Evolutionary conservation across 1,139 yeast genomes (phyloP).

Genomic region (Debaryomyces nepalensis): DNA sequence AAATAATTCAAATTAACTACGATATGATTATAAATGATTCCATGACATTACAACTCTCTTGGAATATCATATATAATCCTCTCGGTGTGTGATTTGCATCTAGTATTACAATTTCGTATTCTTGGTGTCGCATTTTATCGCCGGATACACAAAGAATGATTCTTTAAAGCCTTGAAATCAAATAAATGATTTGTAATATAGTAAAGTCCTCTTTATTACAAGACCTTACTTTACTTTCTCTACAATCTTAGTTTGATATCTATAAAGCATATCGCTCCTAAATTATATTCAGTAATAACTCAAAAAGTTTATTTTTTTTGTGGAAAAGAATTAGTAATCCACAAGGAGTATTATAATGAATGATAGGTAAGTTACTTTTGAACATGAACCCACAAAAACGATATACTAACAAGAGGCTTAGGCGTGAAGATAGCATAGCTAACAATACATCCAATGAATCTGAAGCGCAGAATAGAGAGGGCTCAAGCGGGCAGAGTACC

Average conservation of each 20-base stretch:
- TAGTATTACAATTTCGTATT: no score
- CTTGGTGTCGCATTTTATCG: no score
- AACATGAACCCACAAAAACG: not conserved
- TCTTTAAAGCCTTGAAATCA: not conserved
- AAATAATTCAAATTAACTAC: no score
- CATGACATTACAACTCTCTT: no score
- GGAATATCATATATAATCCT: no score
- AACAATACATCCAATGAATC: not conserved
- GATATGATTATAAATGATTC: no score
- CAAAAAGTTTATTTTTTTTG: not conserved
- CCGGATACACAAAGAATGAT: slow-evolving; percentile 5
- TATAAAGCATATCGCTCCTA: no score
- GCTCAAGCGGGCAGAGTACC: not conserved
- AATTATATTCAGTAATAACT: no score
- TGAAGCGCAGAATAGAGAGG: not conserved
- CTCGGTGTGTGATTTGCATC: no score
- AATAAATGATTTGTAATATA: slow-evolving; percentile 4
- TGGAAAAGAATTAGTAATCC: not conserved
- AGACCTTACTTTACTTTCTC: no score
- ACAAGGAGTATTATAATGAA: slow-evolving; percentile 3
- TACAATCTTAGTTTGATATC: no score
- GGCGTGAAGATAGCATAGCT: not conserved
- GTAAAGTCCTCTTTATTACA: no score
- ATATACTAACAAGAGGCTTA: not conserved
- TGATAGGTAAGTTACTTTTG: slow-evolving; percentile 1